Evolutionary conservation across 2,329 filamentous ascomycete species (phyloP).

Genomic region (Sporothrix mexicana): DNA sequence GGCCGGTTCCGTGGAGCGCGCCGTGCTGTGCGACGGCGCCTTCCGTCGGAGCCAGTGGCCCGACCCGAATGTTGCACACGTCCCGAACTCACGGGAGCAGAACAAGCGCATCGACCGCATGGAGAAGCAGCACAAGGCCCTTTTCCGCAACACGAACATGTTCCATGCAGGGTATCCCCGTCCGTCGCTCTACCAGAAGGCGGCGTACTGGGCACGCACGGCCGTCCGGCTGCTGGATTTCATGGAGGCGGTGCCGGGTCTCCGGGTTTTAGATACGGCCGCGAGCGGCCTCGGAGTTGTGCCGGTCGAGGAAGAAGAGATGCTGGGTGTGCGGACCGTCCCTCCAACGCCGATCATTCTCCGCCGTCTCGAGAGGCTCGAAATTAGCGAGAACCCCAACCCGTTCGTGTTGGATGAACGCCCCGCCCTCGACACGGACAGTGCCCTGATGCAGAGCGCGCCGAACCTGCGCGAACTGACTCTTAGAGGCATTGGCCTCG

Average conservation of each 20-base stretch:
- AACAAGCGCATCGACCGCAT: neutral
- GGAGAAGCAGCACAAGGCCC: neutral
- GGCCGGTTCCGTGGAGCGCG: no score
- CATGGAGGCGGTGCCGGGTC: neutral
- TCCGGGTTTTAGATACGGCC: neutral
- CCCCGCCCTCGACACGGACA: neutral
- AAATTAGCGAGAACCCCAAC: neutral
- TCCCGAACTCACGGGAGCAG: neutral
- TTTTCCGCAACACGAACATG: neutral
- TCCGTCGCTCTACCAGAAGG: neutral
- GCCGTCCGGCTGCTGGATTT: neutral
- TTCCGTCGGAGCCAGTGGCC: no score
- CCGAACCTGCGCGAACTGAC: neutral
- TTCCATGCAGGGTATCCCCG: neutral
- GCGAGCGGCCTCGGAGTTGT: neutral
- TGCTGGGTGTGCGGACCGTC: no score
- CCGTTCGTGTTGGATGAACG: neutral
- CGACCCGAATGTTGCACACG: no score
- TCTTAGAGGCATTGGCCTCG: neutral
- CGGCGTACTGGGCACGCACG: neutral
- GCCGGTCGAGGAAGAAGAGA: neutral
- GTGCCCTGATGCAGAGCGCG: neutral
- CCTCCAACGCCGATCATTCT: neutral
- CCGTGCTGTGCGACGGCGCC: no score
- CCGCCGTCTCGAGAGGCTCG: neutral